Evolutionary conservation across 371 early-diverging fungal species (phyloP).

Genomic region (Chytridium lagenaria): DNA sequence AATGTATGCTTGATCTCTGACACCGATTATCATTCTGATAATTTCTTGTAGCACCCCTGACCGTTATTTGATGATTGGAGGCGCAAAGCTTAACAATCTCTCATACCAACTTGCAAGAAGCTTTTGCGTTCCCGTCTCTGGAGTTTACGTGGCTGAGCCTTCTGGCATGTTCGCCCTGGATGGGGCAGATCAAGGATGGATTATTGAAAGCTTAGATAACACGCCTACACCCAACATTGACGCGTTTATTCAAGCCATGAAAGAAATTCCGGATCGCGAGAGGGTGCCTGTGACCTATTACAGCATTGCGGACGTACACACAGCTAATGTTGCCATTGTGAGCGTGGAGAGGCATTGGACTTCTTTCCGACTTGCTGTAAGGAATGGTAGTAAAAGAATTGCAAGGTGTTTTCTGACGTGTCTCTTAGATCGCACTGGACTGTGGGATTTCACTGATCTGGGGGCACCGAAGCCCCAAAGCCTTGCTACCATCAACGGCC

Average conservation of each 20-base stretch:
- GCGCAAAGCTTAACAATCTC: slow-evolving; percentile 79
- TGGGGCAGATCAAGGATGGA: slow-evolving; percentile 78
- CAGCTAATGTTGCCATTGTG: slow-evolving; percentile 74
- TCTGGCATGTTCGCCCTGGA: slow-evolving; percentile 78
- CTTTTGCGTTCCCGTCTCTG: slow-evolving; percentile 72
- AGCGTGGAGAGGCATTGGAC: slow-evolving; percentile 86
- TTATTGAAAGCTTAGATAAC: slow-evolving; percentile 69
- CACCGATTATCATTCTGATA: neutral
- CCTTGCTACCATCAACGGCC: slow-evolving; percentile 42
- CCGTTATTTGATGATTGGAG: slow-evolving; percentile 81
- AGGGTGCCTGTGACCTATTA: slow-evolving; percentile 84
- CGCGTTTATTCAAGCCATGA: slow-evolving; percentile 78
- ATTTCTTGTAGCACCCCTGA: slow-evolving; percentile 43
- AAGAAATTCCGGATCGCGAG: slow-evolving; percentile 74
- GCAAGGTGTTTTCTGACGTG: too few relatives aligned
- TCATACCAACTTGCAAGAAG: slow-evolving; percentile 86
- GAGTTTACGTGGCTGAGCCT: slow-evolving; percentile 79
- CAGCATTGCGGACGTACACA: slow-evolving; percentile 63
- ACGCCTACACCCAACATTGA: slow-evolving; percentile 74
- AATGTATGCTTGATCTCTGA: slow-evolving; percentile 36
- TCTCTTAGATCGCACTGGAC: slow-evolving; percentile 72
- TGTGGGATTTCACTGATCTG: slow-evolving; percentile 81
- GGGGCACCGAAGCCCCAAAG: slow-evolving; percentile 61
- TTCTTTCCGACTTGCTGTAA: slow-evolving; percentile 71
- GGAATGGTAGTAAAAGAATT: slow-evolving; percentile 79